These are phyloP conservation scores for Lathyrus aphaca DNA, from an alignment of 306 rosid species.

Conservation along the genomic window DNA sequence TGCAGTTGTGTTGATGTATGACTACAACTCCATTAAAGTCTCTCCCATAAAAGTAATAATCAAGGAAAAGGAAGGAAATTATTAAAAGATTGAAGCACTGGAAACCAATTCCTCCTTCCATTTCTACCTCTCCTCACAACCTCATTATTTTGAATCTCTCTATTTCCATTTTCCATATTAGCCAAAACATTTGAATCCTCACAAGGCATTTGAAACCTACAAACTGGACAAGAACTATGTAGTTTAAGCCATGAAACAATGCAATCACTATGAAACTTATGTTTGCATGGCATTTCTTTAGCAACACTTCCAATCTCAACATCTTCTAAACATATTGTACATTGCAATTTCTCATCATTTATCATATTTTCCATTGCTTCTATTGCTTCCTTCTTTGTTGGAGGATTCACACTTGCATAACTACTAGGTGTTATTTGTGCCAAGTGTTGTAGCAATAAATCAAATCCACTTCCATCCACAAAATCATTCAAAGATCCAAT, in stretches of 20 bases:
- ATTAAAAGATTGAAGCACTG: slow-evolving; percentile 63
- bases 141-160: slow-evolving; percentile 33
- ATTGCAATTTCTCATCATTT: slow-evolving; percentile 56
- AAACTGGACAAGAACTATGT: slow-evolving; percentile 84
- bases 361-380: slow-evolving; percentile 66
- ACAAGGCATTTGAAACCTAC: slow-evolving; percentile 72
- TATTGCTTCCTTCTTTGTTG: slow-evolving; percentile 68
- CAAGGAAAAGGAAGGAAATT: slow-evolving; percentile 62
- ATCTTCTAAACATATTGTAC: slow-evolving; percentile 82
- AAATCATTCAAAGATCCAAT: slow-evolving; percentile 67
- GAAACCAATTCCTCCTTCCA: slow-evolving; percentile 68
- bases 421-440: slow-evolving; percentile 66
- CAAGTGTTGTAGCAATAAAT: slow-evolving; percentile 65
- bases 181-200: slow-evolving; percentile 50
- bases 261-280: slow-evolving; percentile 70
- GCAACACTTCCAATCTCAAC: slow-evolving; percentile 61
- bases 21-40: no score
- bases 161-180: slow-evolving; percentile 28
- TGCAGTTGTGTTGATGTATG: not conserved
- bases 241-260: slow-evolving; percentile 79
- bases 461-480: slow-evolving; percentile 70
- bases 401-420: slow-evolving; percentile 70
- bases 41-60: no score
- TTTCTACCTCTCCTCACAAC: slow-evolving; percentile 45
- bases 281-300: slow-evolving; percentile 86